phyloP scores from a whole-genome alignment of 2,329 filamentous ascomycete genomes.

The Rugonectria rugulosa region DNA sequence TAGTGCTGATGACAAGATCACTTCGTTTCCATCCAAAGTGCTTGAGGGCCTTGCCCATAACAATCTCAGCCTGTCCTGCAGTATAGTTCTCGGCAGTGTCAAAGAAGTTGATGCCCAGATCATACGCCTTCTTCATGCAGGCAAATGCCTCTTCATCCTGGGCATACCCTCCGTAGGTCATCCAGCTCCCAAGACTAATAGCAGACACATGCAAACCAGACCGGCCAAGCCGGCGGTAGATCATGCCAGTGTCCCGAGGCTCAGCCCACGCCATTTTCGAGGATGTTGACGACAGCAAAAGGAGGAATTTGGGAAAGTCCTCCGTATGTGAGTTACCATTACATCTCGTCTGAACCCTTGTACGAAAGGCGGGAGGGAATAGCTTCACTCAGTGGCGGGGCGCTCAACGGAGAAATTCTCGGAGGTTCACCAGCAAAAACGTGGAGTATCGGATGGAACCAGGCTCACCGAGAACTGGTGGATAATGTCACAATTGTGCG shows the following conservation, averaged over 20 bases:
- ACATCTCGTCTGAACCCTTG: slow-evolving; percentile 7
- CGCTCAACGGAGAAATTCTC: slow-evolving; percentile 37
- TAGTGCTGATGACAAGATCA: slow-evolving; percentile 67
- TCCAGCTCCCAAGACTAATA: slow-evolving; percentile 70
- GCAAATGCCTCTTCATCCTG: slow-evolving; percentile 67
- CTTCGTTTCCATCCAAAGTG: slow-evolving; percentile 67
- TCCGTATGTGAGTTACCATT: not conserved
- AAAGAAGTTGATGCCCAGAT: slow-evolving; percentile 69
- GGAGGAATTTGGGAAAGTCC: not conserved
- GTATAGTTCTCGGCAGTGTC: slow-evolving; percentile 68
- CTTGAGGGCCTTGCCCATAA: slow-evolving; percentile 69
- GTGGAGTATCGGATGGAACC: slow-evolving; percentile 12
- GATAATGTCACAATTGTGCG: slow-evolving; percentile 29
- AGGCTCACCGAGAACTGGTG: not conserved
- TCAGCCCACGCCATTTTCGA: slow-evolving; percentile 51
- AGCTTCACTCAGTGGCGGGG: not conserved
- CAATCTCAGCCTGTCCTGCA: slow-evolving; percentile 68
- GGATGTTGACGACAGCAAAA: slow-evolving; percentile 12
- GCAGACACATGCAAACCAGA: slow-evolving; percentile 73
- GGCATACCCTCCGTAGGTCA: slow-evolving; percentile 74
- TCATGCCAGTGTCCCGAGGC: slow-evolving; percentile 54
- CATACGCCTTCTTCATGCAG: slow-evolving; percentile 69
- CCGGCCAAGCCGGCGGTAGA: slow-evolving; percentile 51
- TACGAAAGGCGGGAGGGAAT: slow-evolving; percentile 9
- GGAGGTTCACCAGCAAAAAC: slow-evolving; percentile 19